Evolutionary conservation across 164 flowering plant species (phyloP), one percentile per base, ranked within the genome.

Genomic region (Litsea cubeba): DNA sequence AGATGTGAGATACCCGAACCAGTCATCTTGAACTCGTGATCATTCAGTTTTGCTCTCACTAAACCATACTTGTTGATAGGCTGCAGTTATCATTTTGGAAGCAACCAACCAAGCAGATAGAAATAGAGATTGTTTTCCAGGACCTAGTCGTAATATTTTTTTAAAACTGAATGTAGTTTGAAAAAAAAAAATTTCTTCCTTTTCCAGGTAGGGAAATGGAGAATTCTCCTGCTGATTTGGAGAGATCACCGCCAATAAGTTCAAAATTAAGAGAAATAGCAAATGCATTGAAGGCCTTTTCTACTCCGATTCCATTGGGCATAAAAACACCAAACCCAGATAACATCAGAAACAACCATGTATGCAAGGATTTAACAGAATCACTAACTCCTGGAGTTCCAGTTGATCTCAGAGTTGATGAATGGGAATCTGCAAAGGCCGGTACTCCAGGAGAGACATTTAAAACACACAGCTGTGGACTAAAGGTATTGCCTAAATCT

Each of bases 221-320:
- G 65, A 30, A 6, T 20, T 23, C 49, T 15, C 35, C 18, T 6
- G 28, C 50, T 28, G 85, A 79, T 68, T 79, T 83, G 46, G 68
- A 70, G 5, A 58, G 57, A 67, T 87, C 97, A 22, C 93, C 94
- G 46, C 89, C 91, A 63, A 63, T 91, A 24, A 86, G 88, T 77
- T 79, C 72, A 65, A 79, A 82, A 73, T 46, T 91, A 26, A 84
- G 75, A 73, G 88, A 87, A 75, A 24, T 91, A 60, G 77, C 88
- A 24, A 84, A 85, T 65, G 82, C 75, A 28, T 64, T 89, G 79
- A 87, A 85, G 50, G 75, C 81, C 20, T 76, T 91, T 23, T 76
- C 68, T 66, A 62, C 84, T 22, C 74, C 89, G 71, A 81, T 87
- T 54, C 85, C 84, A 24, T 40, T 75, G 12, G 25, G 57, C 28